These are phyloP conservation scores for Xylariomycetidae sp. DNA, from an alignment of 2,329 filamentous ascomycete species.

Conservation along the genomic window DNA sequence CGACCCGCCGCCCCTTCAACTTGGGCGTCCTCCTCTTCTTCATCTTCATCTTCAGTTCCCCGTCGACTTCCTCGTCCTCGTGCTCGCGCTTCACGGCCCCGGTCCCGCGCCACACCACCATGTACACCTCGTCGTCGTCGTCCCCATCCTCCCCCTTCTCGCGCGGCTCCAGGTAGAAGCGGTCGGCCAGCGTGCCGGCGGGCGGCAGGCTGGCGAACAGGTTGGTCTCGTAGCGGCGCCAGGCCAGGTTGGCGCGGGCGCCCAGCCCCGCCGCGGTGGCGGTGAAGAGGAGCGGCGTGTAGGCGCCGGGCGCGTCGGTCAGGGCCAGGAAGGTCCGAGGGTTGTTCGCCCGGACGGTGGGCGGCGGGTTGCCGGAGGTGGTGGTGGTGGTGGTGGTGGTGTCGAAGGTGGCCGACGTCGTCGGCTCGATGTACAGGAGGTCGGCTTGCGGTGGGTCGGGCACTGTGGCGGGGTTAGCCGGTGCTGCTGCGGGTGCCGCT, in stretches of 20 bases:
- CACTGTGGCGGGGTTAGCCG: slow-evolving; percentile 3
- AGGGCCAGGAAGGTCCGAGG: slow-evolving; percentile 15
- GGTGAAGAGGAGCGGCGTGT: slow-evolving; percentile 8
- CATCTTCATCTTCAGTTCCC: neutral
- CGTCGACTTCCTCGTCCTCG: neutral
- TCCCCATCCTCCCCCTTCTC: too few relatives aligned
- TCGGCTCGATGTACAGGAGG: slow-evolving; percentile 11
- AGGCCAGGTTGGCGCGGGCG: slow-evolving; percentile 9
- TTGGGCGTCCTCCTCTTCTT: neutral
- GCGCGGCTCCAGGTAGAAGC: slow-evolving; percentile 6
- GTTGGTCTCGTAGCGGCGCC: slow-evolving; percentile 5
- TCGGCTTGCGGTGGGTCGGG: slow-evolving; percentile 4
- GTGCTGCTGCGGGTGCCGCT: neutral
- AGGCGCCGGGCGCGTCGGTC: slow-evolving; percentile 8
- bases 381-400: slow-evolving; percentile 7
- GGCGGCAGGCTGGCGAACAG: slow-evolving; percentile 5
- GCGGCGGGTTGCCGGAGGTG: too few relatives aligned
- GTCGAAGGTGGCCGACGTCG: neutral
- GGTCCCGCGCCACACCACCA: slow-evolving; percentile 4
- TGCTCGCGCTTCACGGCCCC: neutral
- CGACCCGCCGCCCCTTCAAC: neutral
- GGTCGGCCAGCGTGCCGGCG: neutral
- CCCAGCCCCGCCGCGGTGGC: slow-evolving; percentile 9
- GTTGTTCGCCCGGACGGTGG: too few relatives aligned
- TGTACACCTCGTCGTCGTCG: slow-evolving; percentile 2